Conservation (phyloP, 208 protist genomes). For the Acanthamoeba sp. region DNA sequence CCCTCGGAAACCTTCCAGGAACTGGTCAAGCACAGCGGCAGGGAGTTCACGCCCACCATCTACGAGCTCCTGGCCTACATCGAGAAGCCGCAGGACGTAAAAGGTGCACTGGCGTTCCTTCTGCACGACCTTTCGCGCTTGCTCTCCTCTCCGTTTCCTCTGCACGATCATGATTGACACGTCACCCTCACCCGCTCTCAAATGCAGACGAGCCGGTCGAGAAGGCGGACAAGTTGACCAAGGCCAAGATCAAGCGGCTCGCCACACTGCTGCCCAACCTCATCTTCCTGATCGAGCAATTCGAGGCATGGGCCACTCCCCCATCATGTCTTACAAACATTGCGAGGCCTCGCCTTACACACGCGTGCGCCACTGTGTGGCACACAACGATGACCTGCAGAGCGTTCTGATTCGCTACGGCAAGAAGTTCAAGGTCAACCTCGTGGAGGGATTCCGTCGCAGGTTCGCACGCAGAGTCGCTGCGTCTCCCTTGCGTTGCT, state of each 20-base stretch:
- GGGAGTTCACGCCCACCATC: constrained; percentile 57
- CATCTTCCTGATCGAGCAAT: constrained; percentile 73
- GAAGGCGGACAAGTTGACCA: constrained; percentile 39
- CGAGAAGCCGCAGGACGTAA: neutral
- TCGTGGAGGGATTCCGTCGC: constrained; percentile 27
- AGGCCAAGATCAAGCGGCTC: constrained; percentile 64
- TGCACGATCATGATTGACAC: no score
- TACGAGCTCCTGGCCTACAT: constrained; percentile 72
- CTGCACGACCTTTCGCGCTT: no score
- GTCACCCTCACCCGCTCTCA: neutral
- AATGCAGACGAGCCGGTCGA: neutral
- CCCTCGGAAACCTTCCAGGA: constrained; percentile 46
- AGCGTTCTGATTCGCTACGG: constrained; percentile 41
- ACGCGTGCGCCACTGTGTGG: no score
- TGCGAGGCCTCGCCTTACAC: no score
- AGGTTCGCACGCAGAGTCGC: constrained; percentile 17
- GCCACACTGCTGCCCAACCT: constrained; percentile 66
- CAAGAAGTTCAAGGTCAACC: constrained; percentile 70
- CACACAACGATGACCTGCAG: neutral
- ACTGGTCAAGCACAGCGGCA: constrained; percentile 34
- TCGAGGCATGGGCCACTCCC: neutral
- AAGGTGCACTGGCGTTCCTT: neutral
- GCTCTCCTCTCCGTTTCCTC: no score
- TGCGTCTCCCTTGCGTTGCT: neutral
- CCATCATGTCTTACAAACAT: neutral